Evolutionary conservation across 176 grass and related monocot species (phyloP).

Genomic region (Puccinellia tenuiflora): DNA sequence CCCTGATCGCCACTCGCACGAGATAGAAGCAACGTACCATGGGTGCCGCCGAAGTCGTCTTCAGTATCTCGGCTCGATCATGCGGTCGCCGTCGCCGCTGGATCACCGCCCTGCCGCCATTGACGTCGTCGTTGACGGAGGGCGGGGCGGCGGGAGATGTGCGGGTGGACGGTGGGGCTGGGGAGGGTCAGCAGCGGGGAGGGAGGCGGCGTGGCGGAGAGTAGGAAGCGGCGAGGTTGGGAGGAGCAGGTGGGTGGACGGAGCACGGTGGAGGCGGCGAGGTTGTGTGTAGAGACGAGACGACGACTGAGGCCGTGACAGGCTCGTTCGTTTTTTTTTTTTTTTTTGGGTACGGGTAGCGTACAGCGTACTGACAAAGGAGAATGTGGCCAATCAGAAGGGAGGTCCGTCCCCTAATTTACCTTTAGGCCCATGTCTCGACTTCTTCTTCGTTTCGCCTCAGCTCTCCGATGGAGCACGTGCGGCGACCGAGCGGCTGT

Average conservation of each 20-base stretch:
- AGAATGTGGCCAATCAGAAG: not conserved
- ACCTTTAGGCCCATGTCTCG: not conserved
- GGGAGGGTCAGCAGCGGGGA: not conserved
- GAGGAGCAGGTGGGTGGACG: not conserved
- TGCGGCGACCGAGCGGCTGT: not conserved
- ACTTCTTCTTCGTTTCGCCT: not conserved
- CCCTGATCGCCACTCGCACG: not conserved
- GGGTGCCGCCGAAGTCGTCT: not conserved
- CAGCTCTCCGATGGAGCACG: not conserved
- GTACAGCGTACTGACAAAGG: not conserved
- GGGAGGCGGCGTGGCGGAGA: not conserved
- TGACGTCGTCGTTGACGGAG: not conserved
- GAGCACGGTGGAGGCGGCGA: constrained; percentile 6
- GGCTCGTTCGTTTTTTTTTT: not conserved
- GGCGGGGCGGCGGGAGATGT: not conserved
- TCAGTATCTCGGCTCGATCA: not conserved
- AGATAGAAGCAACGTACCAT: not conserved
- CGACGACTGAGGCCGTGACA: not conserved
- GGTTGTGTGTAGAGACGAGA: not conserved
- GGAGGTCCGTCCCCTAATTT: not conserved
- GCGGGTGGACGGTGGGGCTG: not conserved
- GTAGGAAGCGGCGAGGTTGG: not conserved
- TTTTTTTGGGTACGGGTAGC: not conserved
- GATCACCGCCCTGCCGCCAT: constrained; percentile 13
- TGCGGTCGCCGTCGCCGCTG: not conserved